Evolutionary conservation across 2,329 filamentous ascomycete species (phyloP).

Genomic region (Hypoxylon sp.): DNA sequence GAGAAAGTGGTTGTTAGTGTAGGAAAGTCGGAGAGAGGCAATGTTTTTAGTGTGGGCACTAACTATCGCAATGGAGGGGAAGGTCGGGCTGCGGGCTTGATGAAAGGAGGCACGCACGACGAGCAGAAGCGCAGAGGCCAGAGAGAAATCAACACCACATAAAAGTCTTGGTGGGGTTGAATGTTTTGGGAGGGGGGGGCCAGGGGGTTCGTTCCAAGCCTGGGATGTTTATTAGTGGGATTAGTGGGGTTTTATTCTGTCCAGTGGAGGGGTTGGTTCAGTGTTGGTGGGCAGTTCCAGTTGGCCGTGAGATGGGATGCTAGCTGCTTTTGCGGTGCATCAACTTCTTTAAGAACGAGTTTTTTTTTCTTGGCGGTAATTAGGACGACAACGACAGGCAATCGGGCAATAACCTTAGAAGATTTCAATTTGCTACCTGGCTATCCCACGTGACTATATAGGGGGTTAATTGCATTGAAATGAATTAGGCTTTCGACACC

Average conservation of each 20-base stretch:
- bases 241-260: no score
- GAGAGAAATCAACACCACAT: conserved; percentile 33
- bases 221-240: conserved; percentile 16
- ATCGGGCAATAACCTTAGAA: conserved; percentile 19
- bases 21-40: conserved; percentile 36
- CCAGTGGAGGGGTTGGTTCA: conserved; percentile 14
- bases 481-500: conserved; percentile 1
- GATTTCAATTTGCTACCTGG: conserved; percentile 2
- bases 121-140: no score
- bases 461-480: neutral
- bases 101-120: conserved; percentile 34
- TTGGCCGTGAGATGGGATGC: conserved; percentile 26
- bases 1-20: conserved; percentile 2
- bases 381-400: conserved; percentile 32
- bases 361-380: conserved; percentile 31
- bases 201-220: no score
- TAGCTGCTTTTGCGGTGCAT: conserved; percentile 17
- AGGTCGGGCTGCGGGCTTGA: conserved; percentile 38
- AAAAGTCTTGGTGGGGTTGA: conserved; percentile 40
- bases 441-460: conserved; percentile 28
- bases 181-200: conserved; percentile 24
- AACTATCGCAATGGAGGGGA: conserved; percentile 47
- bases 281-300: conserved; percentile 19
- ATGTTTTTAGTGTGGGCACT: conserved; percentile 45
- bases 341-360: no score